Evolutionary conservation across 768 basidiomycete genomes (phyloP), one percentile per base, ranked within the genome.

Genomic region (Agaricus blazei): DNA sequence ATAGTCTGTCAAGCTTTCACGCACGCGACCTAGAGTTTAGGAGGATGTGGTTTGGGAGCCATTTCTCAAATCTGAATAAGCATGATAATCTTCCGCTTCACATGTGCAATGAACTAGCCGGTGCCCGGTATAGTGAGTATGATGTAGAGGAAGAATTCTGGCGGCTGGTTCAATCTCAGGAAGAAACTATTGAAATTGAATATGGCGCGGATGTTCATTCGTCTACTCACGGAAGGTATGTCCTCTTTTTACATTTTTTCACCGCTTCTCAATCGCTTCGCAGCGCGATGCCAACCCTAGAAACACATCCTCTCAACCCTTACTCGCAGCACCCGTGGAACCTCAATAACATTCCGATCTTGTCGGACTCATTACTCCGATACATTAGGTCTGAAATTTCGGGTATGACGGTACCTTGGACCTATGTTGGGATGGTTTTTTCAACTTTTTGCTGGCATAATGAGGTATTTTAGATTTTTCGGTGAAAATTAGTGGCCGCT

Each of bases 381-480:
- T 99, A 87, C 70, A 97, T 99, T 74, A 97, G 98, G 72, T 95
- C 93, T 3, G 95, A 98, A 68, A 97, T 99, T 53, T 98, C 95
- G 51, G 97, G 97, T 12, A 99, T 99, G 96, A 98, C 96, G 1
- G 93, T 98, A 9, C 95, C 95, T 9, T 98, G 94, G 95, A 97
- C 92, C 37, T 99, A 99, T 68, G 93, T 98, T 58, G 97, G 97
- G 46, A 98, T 98, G 96, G 79, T 93, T 15, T 99, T 99, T 68
- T 96, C 95, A 12, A 96, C 97, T 2, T 99, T 99, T 70, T 98
- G 96, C 68, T 99, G 97, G 97, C 97, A 99, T 72, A 99, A 99
- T 65, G 95, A 93, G 83, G 90, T 90, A 63, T 49, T n/a, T 9
- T 54, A 75, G 64, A 59, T 9, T 27, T 26, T 48, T 7, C 45